These are phyloP conservation scores for Pseudotsuga menziesii DNA, from an alignment of 75 land plant genomes.

Conservation along the genomic window DNA sequence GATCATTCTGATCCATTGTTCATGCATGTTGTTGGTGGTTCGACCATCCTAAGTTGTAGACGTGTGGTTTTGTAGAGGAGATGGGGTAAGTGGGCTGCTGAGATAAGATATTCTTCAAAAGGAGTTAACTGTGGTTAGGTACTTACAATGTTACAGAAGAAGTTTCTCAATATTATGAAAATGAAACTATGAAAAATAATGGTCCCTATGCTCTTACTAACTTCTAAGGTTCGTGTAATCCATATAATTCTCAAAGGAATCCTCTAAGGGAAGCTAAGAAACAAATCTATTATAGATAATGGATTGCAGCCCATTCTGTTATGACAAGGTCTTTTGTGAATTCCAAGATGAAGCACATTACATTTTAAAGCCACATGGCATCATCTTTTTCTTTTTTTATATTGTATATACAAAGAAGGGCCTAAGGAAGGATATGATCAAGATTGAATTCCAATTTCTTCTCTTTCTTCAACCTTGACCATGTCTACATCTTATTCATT, in stretches of 20 bases:
- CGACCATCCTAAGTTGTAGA: too few relatives aligned
- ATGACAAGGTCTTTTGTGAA: constrained; percentile 5
- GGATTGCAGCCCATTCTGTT: not conserved
- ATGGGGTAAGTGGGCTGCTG: constrained; percentile 53
- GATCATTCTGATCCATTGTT: too few relatives aligned
- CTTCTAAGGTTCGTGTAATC: constrained; percentile 1
- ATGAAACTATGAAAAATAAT: constrained; percentile 30
- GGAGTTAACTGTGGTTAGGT: constrained; percentile 40
- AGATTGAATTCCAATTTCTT: not conserved
- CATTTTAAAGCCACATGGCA: not conserved
- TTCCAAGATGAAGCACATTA: not conserved
- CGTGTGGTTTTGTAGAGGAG: constrained; percentile 42
- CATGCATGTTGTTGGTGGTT: too few relatives aligned
- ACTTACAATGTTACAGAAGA: constrained; percentile 41
- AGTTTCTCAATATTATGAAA: constrained; percentile 41
- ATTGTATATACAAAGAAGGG: constrained; percentile 8
- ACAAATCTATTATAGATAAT: not conserved
- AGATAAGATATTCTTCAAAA: constrained; percentile 40
- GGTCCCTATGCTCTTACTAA: constrained; percentile 35
- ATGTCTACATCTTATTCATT: constrained; percentile 8
- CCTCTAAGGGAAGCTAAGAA: not conserved
- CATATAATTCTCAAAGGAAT: not conserved
- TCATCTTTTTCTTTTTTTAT: constrained; percentile 8
- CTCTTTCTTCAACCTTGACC: not conserved
- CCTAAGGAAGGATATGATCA: not conserved